Evolutionary conservation across 768 basidiomycete genomes (phyloP), one percentile per base, ranked within the genome.

Genomic region (Coprinopsis cinerea): DNA sequence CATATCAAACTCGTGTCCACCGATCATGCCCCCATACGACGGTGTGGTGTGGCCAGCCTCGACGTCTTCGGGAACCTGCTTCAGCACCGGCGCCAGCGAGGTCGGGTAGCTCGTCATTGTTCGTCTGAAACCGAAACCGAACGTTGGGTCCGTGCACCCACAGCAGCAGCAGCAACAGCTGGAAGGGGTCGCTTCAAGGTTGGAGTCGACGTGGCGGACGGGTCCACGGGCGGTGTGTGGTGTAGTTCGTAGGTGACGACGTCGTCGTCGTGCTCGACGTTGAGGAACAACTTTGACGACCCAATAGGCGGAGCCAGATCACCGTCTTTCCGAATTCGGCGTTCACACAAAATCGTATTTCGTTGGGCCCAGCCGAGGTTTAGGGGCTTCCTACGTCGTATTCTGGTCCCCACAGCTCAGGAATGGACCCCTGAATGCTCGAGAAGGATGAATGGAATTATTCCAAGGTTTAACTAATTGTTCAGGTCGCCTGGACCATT

Each of bases 1-100:
- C 61, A 82, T 66, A 65, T 84, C 83, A 69, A 77, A 83, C 73
- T 84, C 83, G 74, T 81, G 75, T 57, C 78, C 81, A 53, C 63
- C 67, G 55, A 68, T 66, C 64, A 78, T 69, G 46, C 74, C 75
- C 50, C 77, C 81, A 64, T 82, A 77, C 42, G 77, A 73, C 46
- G 78, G 76, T 37, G 72, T 73, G 55, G 58, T 57, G 48, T 61
- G 55, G 54, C 70, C 73, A 24, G 67, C 63, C 48, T 64, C 67
- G 28, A 55, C 60, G 59, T 79, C 76, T 55, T 79, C 77, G 32
- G 74, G 75, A 13, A 78, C 75, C 53, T 68, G 68, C 47, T 75
- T 75, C 44, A 81, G 64, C 57, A 69, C 69, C 51, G 65, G 66
- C 51, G 69, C 71, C 42, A 79, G 65, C 18, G 76, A 69, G 17